These are phyloP conservation scores for Daldinia childiae DNA, from an alignment of 495 filamentous ascomycete genomes.

Conservation along the genomic window DNA sequence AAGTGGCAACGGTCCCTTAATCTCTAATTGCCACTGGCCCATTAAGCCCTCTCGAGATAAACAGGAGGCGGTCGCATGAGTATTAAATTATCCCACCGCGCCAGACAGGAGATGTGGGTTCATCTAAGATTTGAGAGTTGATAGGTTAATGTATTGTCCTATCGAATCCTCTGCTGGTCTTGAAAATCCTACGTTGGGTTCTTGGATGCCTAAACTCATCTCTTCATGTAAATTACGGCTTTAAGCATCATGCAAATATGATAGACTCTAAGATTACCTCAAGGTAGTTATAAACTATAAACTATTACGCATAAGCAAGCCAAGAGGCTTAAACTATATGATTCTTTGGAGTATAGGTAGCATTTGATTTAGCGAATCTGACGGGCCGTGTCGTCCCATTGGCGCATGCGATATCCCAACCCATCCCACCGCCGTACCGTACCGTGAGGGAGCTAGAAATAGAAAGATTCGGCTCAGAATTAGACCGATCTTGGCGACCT, in stretches of 20 bases:
- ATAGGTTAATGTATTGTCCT: background rate
- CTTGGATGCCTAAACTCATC: constrained; percentile 34
- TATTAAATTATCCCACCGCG: constrained; percentile 34
- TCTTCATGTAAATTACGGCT: constrained; percentile 29
- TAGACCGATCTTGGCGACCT: constrained; percentile 28
- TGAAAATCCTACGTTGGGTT: constrained; percentile 4
- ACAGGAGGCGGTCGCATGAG: constrained; percentile 15
- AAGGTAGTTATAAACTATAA: background rate
- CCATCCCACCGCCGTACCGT: constrained; percentile 31
- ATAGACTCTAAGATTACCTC: background rate
- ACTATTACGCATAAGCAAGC: constrained; percentile 16
- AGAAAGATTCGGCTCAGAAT: constrained; percentile 21
- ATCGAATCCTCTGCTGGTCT: constrained; percentile 9
- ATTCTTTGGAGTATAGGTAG: background rate
- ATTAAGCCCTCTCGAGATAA: background rate
- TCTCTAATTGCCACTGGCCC: constrained; percentile 13
- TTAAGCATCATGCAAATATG: constrained; percentile 23
- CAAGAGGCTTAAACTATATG: constrained; percentile 14
- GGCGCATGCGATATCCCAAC: background rate
- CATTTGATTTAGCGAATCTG: constrained; percentile 4
- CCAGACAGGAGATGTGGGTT: constrained; percentile 21
- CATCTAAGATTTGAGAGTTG: constrained; percentile 1
- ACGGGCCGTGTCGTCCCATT: constrained; percentile 19
- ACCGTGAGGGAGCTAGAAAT: constrained; percentile 17
- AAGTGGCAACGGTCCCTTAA: constrained; percentile 17